Percentiles rank a stretch among this genome's conserved stretches.
Evolutionary conservation across 2,329 filamentous ascomycete species (phyloP).

Genomic region (Amesomyces nigricolor): DNA sequence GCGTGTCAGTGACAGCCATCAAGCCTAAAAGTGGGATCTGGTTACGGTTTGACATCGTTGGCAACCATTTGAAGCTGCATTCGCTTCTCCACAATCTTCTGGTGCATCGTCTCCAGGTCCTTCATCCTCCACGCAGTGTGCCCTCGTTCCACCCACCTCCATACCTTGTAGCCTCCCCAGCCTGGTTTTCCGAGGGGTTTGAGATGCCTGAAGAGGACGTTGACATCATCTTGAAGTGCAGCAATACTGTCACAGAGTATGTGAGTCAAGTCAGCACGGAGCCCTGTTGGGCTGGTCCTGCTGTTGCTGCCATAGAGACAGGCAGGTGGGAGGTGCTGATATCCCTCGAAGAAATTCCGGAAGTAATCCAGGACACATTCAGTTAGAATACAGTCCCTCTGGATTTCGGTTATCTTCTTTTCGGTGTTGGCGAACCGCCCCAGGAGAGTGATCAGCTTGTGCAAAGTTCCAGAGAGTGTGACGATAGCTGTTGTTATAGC

Average conservation of each 20-base stretch:
- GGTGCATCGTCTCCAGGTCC: slow-evolving; percentile 7
- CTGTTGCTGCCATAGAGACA: no score
- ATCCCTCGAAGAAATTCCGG: not conserved
- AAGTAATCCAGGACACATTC: slow-evolving; percentile 1
- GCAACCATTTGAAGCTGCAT: slow-evolving; percentile 3
- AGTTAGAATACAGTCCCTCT: slow-evolving; percentile 4
- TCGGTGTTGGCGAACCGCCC: slow-evolving; percentile 1
- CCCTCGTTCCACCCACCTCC: not conserved
- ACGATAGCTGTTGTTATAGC: slow-evolving; percentile 10
- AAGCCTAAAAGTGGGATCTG: no score
- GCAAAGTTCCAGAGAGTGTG: slow-evolving; percentile 1
- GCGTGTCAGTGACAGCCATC: no score
- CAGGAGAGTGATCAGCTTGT: not conserved
- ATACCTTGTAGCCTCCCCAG: not conserved
- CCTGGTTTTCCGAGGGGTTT: not conserved
- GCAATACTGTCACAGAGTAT: slow-evolving; percentile 4
- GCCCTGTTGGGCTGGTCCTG: not conserved
- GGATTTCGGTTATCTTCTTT: slow-evolving; percentile 7
- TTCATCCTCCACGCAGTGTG: slow-evolving; percentile 5
- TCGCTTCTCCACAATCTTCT: slow-evolving; percentile 3
- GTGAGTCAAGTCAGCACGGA: not conserved
- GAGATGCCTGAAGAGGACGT: not conserved
- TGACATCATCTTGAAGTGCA: slow-evolving; percentile 5
- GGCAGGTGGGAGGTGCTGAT: not conserved
- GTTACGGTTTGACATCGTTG: slow-evolving; percentile 2